These are phyloP conservation scores for Medicago lupulina DNA, from an alignment of 306 rosid species.

Conservation along the genomic window DNA sequence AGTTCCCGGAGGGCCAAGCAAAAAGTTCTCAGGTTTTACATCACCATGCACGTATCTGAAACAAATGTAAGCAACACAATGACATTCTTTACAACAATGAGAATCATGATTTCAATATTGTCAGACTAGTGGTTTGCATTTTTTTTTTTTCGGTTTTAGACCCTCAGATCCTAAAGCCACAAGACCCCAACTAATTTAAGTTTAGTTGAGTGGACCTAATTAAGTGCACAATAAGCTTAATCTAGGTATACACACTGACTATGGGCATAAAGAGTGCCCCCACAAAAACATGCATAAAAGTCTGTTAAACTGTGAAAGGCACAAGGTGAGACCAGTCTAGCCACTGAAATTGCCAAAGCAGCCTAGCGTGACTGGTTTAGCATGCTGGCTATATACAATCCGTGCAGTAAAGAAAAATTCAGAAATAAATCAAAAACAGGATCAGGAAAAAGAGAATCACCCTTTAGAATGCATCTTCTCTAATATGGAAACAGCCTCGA, in stretches of 20 bases:
- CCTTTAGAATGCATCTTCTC: constrained; percentile 93
- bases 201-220: neutral
- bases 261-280: neutral
- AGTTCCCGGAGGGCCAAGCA: constrained; percentile 87
- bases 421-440: constrained; percentile 16
- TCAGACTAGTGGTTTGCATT: neutral
- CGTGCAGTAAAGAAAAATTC: neutral
- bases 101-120: constrained; percentile 12
- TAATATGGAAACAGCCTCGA: constrained; percentile 91
- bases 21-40: constrained; percentile 94
- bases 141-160: neutral
- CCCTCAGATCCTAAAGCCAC: neutral
- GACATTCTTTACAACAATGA: constrained; percentile 18
- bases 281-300: neutral
- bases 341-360: constrained; percentile 9
- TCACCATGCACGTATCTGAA: constrained; percentile 90
- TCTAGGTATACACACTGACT: neutral
- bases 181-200: constrained; percentile 9
- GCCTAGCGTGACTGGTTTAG: neutral
- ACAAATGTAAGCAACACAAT: neutral
- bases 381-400: constrained; percentile 13
- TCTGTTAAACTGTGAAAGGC: neutral
- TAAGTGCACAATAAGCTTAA: neutral
- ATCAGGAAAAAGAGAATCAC: constrained; percentile 51
- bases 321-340: neutral